Conservation (phyloP, 2,329 filamentous ascomycete species). For the Paraconiothyrium brasiliense region DNA sequence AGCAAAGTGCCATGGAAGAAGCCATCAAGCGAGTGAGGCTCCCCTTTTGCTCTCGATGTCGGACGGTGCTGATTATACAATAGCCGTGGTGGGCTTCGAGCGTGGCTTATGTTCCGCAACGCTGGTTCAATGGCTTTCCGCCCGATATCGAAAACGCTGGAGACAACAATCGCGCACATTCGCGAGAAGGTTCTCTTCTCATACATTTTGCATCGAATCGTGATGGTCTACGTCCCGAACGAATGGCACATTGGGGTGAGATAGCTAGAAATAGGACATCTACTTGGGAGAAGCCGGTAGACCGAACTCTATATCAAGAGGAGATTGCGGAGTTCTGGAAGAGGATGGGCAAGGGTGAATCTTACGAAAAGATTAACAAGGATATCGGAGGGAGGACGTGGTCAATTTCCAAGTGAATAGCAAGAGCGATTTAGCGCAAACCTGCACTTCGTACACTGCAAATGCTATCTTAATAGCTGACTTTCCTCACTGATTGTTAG, state of each 20-base stretch:
- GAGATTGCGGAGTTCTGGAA: conserved; percentile 28
- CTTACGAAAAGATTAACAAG: conserved; percentile 19
- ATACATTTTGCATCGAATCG: conserved; percentile 31
- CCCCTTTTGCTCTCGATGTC: neutral
- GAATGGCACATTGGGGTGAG: conserved; percentile 25
- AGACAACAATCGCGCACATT: conserved; percentile 2
- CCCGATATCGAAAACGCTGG: conserved; percentile 13
- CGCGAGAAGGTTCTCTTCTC: conserved; percentile 21
- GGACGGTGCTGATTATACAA: conserved; percentile 4
- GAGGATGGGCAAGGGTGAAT: conserved; percentile 22
- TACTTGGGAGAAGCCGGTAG: conserved; percentile 25
- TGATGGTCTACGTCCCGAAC: conserved; percentile 25
- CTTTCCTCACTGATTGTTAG: no score
- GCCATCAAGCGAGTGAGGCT: conserved; percentile 30
- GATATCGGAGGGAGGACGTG: conserved; percentile 21
- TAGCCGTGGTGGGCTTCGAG: conserved; percentile 28
- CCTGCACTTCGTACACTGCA: no score
- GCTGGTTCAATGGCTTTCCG: conserved; percentile 43
- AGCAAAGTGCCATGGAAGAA: conserved; percentile 39
- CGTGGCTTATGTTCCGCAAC: conserved; percentile 36
- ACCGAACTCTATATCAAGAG: conserved; percentile 22
- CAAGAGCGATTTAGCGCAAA: neutral
- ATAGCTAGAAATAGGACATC: conserved; percentile 21
- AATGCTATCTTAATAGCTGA: no score
- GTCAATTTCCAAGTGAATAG: neutral